These are phyloP conservation scores for Vickermania ingenoplastis DNA, from an alignment of 208 protist species.

Conservation along the genomic window DNA sequence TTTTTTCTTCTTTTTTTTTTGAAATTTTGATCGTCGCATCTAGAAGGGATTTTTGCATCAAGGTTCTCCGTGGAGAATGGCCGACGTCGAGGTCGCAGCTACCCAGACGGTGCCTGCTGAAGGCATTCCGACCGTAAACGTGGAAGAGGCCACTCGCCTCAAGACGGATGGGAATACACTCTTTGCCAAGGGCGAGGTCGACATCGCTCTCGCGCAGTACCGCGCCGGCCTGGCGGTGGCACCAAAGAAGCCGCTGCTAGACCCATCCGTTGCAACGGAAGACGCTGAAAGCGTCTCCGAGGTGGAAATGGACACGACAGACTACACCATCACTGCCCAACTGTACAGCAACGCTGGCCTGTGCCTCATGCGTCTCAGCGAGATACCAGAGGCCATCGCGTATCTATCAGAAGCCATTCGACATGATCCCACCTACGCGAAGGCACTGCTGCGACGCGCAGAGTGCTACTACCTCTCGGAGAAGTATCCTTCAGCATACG, in stretches of 20 bases:
- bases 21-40: not conserved
- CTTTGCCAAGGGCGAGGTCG: conserved; percentile 39
- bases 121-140: too few species aligned
- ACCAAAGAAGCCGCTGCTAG: conserved; percentile 39
- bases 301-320: conserved; percentile 38
- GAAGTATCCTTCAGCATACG: conserved; percentile 78
- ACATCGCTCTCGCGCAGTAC: conserved; percentile 63
- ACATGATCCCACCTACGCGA: conserved; percentile 68
- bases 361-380: conserved; percentile 57
- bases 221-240: conserved; percentile 45
- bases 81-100: too few species aligned
- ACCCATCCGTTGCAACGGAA: conserved; percentile 2
- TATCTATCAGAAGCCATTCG: conserved; percentile 79
- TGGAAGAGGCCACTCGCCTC: conserved; percentile 25
- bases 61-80: not conserved
- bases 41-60: not conserved
- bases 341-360: conserved; percentile 81
- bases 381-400: conserved; percentile 63
- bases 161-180: conserved; percentile 64
- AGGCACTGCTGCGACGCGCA: conserved; percentile 79
- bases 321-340: conserved; percentile 79
- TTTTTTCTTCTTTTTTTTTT: not conserved
- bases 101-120: too few species aligned
- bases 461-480: conserved; percentile 80
- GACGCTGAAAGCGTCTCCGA: conserved; percentile 8